phyloP scores from a whole-genome alignment of 2,329 filamentous ascomycete species.

The Aspergillus tanneri region DNA sequence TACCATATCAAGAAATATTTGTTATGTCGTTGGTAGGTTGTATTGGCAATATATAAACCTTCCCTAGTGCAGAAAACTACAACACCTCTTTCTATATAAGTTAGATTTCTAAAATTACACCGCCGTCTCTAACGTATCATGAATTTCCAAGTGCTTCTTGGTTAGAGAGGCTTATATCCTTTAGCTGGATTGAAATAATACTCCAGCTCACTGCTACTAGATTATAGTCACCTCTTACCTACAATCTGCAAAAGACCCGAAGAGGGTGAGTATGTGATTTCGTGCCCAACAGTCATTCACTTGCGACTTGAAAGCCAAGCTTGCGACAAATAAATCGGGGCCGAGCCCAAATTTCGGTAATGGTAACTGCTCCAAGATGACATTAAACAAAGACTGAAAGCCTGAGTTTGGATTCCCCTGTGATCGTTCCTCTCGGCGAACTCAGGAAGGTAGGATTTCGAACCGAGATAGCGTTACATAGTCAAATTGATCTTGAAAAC shows the following conservation, averaged over 20 bases:
- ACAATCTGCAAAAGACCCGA: constrained; percentile 37
- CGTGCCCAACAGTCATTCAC: constrained; percentile 26
- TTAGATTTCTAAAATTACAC: too few relatives aligned
- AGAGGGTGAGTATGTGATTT: constrained; percentile 26
- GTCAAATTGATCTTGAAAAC: constrained; percentile 18
- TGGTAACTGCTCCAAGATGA: constrained; percentile 35
- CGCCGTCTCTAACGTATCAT: too few relatives aligned
- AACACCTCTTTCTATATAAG: too few relatives aligned
- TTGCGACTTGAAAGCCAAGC: constrained; percentile 32
- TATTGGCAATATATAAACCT: too few relatives aligned
- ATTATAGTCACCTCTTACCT: constrained; percentile 39
- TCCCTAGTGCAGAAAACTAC: too few relatives aligned
- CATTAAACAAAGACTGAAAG: constrained; percentile 31
- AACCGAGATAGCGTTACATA: constrained; percentile 19
- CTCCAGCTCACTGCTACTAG: constrained; percentile 31
- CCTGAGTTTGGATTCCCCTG: constrained; percentile 15
- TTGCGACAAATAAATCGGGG: constrained; percentile 36
- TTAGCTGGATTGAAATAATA: constrained; percentile 31
- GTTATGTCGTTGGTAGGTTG: too few relatives aligned
- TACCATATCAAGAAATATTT: too few relatives aligned
- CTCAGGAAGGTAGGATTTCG: constrained; percentile 14
- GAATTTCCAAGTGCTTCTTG: constrained; percentile 28
- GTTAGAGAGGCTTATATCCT: constrained; percentile 29
- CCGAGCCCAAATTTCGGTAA: constrained; percentile 34
- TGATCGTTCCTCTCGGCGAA: constrained; percentile 16